Percentiles rank a stretch among this genome's conserved stretches.
These are phyloP conservation scores for Penicillium atrosanguineum DNA, from an alignment of 495 filamentous ascomycete species.

Conservation along the genomic window DNA sequence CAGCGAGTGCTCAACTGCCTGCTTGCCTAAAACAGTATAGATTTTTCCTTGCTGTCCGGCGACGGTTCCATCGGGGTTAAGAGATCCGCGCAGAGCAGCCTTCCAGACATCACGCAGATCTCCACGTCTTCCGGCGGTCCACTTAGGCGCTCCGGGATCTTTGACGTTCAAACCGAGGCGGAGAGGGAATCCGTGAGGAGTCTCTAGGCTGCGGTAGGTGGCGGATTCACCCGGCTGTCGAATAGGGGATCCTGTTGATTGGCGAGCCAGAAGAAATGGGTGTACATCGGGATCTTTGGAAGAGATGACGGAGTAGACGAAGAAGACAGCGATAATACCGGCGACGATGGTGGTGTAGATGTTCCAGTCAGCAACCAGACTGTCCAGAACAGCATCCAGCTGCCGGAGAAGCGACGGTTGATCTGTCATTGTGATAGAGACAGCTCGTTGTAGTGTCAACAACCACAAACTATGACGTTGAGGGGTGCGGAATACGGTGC, in stretches of 20 bases:
- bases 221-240: conserved; percentile 82
- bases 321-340: conserved; percentile 55
- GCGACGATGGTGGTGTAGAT: conserved; percentile 64
- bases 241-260: conserved; percentile 72
- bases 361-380: conserved; percentile 76
- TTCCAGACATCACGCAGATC: conserved; percentile 94
- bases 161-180: conserved; percentile 81
- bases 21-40: conserved; percentile 73
- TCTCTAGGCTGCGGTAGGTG: conserved; percentile 73
- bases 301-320: conserved; percentile 62
- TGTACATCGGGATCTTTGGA: conserved; percentile 81
- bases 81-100: conserved; percentile 61
- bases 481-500: conserved; percentile 15
- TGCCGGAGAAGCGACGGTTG: conserved; percentile 52
- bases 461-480: conserved; percentile 24
- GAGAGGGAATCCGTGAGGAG: conserved; percentile 82
- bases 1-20: conserved; percentile 67
- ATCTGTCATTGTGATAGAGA: conserved; percentile 42
- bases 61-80: conserved; percentile 56
- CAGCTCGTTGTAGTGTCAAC: conserved; percentile 7
- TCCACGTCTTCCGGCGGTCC: conserved; percentile 77
- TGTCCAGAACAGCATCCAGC: conserved; percentile 66
- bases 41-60: conserved; percentile 71
- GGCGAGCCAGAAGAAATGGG: conserved; percentile 83
- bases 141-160: conserved; percentile 76